Evolutionary conservation across 495 filamentous ascomycete species (phyloP).

Genomic region (Wilcoxina mikolae): DNA sequence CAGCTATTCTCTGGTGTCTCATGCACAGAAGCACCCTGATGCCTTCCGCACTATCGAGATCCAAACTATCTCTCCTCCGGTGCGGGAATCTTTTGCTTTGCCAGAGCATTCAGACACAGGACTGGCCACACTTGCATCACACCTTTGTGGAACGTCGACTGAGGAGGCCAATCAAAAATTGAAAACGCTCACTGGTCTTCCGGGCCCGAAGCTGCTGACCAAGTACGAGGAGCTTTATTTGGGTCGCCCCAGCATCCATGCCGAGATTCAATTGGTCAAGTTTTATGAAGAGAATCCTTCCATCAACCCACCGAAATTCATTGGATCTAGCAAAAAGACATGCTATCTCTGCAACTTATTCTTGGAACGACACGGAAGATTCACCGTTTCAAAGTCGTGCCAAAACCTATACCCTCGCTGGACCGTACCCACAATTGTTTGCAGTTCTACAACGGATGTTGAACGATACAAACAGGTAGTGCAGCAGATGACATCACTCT

Average conservation of each 20-base stretch:
- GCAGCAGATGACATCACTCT: constrained; percentile 21
- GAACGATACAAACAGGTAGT: constrained; percentile 20
- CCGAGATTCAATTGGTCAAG: constrained; percentile 28
- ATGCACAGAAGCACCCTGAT: constrained; percentile 12
- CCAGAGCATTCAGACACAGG: not conserved
- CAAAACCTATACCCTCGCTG: constrained; percentile 23
- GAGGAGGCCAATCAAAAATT: constrained; percentile 20
- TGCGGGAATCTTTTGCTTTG: not conserved
- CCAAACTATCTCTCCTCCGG: constrained; percentile 12
- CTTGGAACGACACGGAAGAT: constrained; percentile 22
- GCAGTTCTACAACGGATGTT: constrained; percentile 14
- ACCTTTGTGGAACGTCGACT: constrained; percentile 13
- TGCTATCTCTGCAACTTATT: constrained; percentile 26
- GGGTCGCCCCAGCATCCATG: constrained; percentile 18
- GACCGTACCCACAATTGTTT: constrained; percentile 24
- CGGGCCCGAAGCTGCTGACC: constrained; percentile 8
- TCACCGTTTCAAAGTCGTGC: constrained; percentile 21
- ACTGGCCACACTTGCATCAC: constrained; percentile 14
- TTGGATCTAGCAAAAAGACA: constrained; percentile 27
- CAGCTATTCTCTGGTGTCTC: constrained; percentile 18
- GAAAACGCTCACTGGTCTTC: constrained; percentile 12
- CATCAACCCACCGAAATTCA: constrained; percentile 17
- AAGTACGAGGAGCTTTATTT: constrained; percentile 23
- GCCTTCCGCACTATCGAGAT: constrained; percentile 17
- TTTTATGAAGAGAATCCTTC: constrained; percentile 26